These are phyloP conservation scores for Thuja plicata DNA, from an alignment of 83 land plant genomes.

Conservation along the genomic window DNA sequence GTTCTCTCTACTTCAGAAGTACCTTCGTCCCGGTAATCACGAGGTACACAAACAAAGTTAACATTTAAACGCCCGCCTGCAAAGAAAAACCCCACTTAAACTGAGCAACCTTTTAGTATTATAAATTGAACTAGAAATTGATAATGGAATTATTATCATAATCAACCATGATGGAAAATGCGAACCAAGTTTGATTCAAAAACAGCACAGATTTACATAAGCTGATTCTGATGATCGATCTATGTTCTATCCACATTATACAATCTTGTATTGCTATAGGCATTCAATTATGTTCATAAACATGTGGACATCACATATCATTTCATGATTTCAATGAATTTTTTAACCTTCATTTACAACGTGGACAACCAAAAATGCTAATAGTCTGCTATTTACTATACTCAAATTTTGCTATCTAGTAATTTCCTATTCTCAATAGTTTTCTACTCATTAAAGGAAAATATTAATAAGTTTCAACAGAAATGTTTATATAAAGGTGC, in stretches of 20 bases:
- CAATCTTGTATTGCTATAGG: not conserved
- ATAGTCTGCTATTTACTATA: not conserved
- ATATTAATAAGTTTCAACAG: not conserved
- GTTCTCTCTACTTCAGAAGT: conserved; percentile 45
- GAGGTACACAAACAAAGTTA: conserved; percentile 35
- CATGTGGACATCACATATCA: not conserved
- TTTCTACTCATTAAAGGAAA: not conserved
- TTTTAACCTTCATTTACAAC: not conserved
- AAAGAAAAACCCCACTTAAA: not conserved
- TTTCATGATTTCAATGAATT: not conserved
- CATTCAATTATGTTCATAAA: not conserved
- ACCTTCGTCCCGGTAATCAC: conserved; percentile 56
- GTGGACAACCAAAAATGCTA: not conserved
- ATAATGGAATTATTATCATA: not conserved
- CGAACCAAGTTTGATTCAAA: not conserved
- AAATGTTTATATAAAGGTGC: not conserved
- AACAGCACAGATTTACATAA: not conserved
- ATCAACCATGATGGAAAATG: not conserved
- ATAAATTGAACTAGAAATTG: not conserved
- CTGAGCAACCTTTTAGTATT: not conserved
- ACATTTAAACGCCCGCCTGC: conserved; percentile 39
- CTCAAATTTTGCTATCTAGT: not conserved
- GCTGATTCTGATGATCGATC: not conserved
- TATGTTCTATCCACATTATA: not conserved
- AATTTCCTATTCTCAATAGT: not conserved